Percentiles rank a stretch among this genome's conserved stretches.
Conservation (phyloP, 2,329 filamentous ascomycete genomes). For the Ambrosiella cleistominuta region DNA sequence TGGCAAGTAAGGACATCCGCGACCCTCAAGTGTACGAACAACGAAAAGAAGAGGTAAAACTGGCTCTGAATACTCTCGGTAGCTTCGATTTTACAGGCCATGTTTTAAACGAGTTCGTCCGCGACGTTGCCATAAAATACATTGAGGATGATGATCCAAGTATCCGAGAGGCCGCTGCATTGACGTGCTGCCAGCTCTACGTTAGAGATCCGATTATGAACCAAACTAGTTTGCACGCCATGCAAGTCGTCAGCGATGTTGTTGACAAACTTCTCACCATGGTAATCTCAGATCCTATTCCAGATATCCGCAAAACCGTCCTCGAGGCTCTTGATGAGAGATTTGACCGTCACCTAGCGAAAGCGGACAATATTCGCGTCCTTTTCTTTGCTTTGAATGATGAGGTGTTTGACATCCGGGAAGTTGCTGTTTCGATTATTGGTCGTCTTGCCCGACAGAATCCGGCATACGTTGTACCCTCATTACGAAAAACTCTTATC, state of each 20-base stretch:
- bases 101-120: slow-evolving; percentile 93
- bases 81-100: slow-evolving; percentile 89
- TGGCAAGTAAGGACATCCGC: slow-evolving; percentile 72
- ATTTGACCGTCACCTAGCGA: slow-evolving; percentile 91
- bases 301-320: slow-evolving; percentile 76
- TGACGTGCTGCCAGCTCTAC: slow-evolving; percentile 96
- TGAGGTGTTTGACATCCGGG: slow-evolving; percentile 77
- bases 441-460: slow-evolving; percentile 81
- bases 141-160: slow-evolving; percentile 91
- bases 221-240: slow-evolving; percentile 90
- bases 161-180: slow-evolving; percentile 79
- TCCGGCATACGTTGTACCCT: slow-evolving; percentile 93
- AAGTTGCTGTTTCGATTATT: slow-evolving; percentile 91
- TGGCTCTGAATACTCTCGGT: slow-evolving; percentile 88
- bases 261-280: slow-evolving; percentile 94
- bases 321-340: slow-evolving; percentile 77
- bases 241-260: slow-evolving; percentile 93
- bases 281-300: slow-evolving; percentile 78
- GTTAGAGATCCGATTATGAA: slow-evolving; percentile 94
- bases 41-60: slow-evolving; percentile 70
- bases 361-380: slow-evolving; percentile 91
- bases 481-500: slow-evolving; percentile 81
- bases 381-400: slow-evolving; percentile 93
- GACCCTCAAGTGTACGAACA: slow-evolving; percentile 67
- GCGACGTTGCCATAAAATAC: slow-evolving; percentile 94